Conservation (phyloP, 2,329 filamentous ascomycete genomes). For the Talaromyces amestolkiae region DNA sequence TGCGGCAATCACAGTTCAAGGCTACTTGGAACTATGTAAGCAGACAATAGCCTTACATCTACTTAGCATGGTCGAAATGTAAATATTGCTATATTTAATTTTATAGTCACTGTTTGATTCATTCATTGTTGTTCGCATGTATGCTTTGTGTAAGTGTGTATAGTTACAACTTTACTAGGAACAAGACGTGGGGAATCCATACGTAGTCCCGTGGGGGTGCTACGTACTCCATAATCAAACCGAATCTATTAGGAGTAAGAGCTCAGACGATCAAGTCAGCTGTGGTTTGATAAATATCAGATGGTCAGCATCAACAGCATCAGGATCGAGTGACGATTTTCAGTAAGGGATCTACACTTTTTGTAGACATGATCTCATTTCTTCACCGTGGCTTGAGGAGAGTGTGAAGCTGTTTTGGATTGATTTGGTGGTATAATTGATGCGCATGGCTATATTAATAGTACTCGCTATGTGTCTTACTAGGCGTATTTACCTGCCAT, state of each 20-base stretch:
- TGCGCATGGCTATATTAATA: conserved; percentile 3
- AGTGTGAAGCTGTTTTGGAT: not conserved
- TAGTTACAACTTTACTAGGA: conserved; percentile 1
- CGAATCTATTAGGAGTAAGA: conserved; percentile 8
- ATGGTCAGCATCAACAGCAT: not conserved
- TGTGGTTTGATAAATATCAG: not conserved
- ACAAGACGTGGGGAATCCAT: not conserved
- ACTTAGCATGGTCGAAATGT: not conserved
- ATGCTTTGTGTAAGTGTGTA: not conserved
- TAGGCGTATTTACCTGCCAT: not conserved
- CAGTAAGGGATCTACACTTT: not conserved
- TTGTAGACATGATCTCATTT: conserved; percentile 4
- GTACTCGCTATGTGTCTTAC: not conserved
- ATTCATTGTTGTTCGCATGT: not conserved
- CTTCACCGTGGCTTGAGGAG: not conserved
- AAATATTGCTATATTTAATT: not conserved
- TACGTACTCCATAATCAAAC: not conserved
- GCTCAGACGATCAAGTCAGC: conserved; percentile 9
- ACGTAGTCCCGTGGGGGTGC: not conserved
- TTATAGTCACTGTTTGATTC: not conserved
- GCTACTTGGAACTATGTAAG: not conserved
- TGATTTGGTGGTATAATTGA: not conserved
- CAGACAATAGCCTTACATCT: not conserved
- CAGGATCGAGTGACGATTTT: not conserved
- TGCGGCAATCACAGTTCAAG: conserved; percentile 7